phyloP scores from a whole-genome alignment of 805 yeast species.

The Huiozyma naganishii region DNA sequence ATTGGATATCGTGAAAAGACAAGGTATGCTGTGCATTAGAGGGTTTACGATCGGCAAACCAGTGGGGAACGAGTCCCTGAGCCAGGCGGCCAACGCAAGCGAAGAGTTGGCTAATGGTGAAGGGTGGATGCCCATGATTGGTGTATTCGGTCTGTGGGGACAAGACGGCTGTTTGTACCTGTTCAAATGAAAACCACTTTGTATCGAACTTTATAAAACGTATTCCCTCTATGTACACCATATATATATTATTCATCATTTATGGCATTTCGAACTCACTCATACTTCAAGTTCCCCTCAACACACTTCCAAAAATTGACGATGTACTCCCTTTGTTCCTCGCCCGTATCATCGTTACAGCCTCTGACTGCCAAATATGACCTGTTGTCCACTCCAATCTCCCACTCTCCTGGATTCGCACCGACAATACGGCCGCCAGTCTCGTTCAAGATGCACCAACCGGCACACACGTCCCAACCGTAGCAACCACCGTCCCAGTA shows the following conservation, averaged over 20 bases:
- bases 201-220: neutral
- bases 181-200: slow-evolving; percentile 10
- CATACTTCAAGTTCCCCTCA: slow-evolving; percentile 37
- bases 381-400: slow-evolving; percentile 41
- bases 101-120: slow-evolving; percentile 34
- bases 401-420: slow-evolving; percentile 41
- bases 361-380: slow-evolving; percentile 47
- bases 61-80: slow-evolving; percentile 21
- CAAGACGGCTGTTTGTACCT: slow-evolving; percentile 63
- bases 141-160: slow-evolving; percentile 51
- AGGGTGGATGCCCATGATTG: slow-evolving; percentile 42
- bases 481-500: slow-evolving; percentile 66
- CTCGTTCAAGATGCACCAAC: slow-evolving; percentile 51
- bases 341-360: slow-evolving; percentile 20
- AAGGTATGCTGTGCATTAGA: slow-evolving; percentile 45
- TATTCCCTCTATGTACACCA: neutral
- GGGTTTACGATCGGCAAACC: slow-evolving; percentile 61
- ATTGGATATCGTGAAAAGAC: slow-evolving; percentile 27
- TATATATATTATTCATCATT: neutral
- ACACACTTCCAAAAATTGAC: slow-evolving; percentile 43
- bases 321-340: slow-evolving; percentile 35
- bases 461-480: slow-evolving; percentile 66
- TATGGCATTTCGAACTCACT: slow-evolving; percentile 5
- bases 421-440: slow-evolving; percentile 51
- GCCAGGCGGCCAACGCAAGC: slow-evolving; percentile 23